These are phyloP conservation scores for Curvularia sp. DNA, from an alignment of 2,329 filamentous ascomycete species.

Conservation along the genomic window DNA sequence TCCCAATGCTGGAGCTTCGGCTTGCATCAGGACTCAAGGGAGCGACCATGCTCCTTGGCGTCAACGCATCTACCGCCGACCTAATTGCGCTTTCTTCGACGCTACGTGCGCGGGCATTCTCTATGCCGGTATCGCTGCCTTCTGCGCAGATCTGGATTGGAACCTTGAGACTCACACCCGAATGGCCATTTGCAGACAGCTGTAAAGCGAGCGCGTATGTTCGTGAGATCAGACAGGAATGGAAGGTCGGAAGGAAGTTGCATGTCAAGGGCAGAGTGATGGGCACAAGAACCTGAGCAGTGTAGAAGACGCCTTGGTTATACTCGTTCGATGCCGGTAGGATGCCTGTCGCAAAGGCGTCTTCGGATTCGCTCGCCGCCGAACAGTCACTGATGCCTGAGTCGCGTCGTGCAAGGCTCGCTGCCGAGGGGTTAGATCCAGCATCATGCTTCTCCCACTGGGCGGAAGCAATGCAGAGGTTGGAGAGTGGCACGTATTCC, in stretches of 20 bases:
- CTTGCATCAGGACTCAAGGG: conserved; percentile 25
- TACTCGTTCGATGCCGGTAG: conserved; percentile 52
- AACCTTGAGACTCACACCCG: conserved; percentile 51
- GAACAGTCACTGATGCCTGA: conserved; percentile 51
- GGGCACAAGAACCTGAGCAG: conserved; percentile 68
- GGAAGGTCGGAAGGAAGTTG: conserved; percentile 72
- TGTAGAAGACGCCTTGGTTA: conserved; percentile 62
- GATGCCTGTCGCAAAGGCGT: conserved; percentile 37
- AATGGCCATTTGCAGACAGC: conserved; percentile 56
- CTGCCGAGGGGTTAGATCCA: conserved; percentile 40
- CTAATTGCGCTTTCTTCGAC: conserved; percentile 36
- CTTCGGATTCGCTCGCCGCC: conserved; percentile 24
- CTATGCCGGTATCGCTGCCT: conserved; percentile 44
- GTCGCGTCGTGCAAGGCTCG: conserved; percentile 47
- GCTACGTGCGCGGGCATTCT: conserved; percentile 42
- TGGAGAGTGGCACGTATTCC: conserved; percentile 61
- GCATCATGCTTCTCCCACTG: conserved; percentile 61
- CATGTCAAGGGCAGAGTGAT: conserved; percentile 67
- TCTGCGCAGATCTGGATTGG: conserved; percentile 56
- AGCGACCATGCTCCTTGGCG: conserved; percentile 45
- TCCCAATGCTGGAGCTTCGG: conserved; percentile 8
- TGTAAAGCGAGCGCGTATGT: conserved; percentile 67
- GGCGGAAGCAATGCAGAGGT: conserved; percentile 63
- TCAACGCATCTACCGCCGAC: conserved; percentile 45
- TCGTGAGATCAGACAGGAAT: conserved; percentile 71